These are phyloP conservation scores for Hylodesmum podocarpum DNA, from an alignment of 306 rosid genomes.

Conservation along the genomic window DNA sequence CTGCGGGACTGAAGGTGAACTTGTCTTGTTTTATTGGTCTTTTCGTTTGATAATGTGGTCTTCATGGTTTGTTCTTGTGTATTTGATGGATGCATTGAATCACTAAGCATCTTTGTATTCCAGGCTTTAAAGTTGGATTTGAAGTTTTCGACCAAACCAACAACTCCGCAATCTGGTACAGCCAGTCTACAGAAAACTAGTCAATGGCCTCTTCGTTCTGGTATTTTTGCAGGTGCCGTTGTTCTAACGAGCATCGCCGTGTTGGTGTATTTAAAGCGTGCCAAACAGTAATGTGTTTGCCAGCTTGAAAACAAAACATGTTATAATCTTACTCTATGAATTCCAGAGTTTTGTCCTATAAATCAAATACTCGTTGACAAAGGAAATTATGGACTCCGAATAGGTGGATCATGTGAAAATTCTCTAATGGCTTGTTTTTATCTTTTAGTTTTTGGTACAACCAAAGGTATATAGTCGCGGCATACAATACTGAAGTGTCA, in stretches of 20 bases:
- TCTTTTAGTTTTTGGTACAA: neutral
- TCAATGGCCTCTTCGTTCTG: constrained; percentile 32
- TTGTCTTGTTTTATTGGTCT: constrained; percentile 12
- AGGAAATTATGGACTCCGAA: neutral
- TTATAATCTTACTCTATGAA: neutral
- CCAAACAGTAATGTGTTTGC: constrained; percentile 39
- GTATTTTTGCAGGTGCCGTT: constrained; percentile 66
- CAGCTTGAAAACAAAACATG: constrained; percentile 27
- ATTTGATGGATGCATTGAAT: constrained; percentile 12
- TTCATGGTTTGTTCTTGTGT: neutral
- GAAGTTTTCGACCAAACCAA: constrained; percentile 47
- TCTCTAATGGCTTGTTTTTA: neutral
- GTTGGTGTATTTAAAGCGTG: constrained; percentile 74
- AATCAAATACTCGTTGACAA: constrained; percentile 14
- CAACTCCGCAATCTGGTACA: constrained; percentile 13
- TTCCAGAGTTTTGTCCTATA: neutral
- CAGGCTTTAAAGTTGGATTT: constrained; percentile 87
- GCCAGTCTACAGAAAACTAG: constrained; percentile 28
- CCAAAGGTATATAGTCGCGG: neutral
- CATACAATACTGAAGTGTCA: neutral
- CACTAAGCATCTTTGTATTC: constrained; percentile 21
- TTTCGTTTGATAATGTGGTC: neutral
- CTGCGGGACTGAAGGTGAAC: constrained; percentile 73
- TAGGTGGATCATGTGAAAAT: constrained; percentile 14
- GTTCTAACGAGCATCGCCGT: constrained; percentile 58